phyloP scores from a whole-genome alignment of 78 protist species.

The Guillardia theta region DNA sequence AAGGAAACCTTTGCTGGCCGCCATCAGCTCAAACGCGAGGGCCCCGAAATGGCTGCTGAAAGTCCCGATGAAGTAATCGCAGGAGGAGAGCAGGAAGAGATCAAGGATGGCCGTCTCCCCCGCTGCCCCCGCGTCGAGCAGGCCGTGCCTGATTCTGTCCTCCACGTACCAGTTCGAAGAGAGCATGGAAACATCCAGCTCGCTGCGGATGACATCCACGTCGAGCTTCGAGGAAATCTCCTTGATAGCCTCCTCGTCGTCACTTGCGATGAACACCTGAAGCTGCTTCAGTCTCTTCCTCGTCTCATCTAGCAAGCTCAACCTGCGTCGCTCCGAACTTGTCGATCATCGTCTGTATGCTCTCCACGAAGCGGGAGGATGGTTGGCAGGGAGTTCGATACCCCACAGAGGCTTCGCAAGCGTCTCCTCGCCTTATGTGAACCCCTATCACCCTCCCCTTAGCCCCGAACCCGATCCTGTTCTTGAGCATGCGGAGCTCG shows the following conservation, averaged over 20 bases:
- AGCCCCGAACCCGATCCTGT: not conserved
- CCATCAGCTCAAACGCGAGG: conserved; percentile 9
- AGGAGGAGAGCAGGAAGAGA: not conserved
- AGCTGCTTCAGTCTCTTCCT: not conserved
- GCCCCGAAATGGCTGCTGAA: conserved; percentile 1
- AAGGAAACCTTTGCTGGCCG: not conserved
- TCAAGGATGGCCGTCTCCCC: not conserved
- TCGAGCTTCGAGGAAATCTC: not conserved
- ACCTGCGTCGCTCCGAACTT: not conserved
- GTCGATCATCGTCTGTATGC: not conserved
- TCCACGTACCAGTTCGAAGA: not conserved
- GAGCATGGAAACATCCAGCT: not conserved
- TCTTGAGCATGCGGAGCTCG: not conserved
- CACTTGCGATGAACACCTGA: not conserved
- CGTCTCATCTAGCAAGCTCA: not conserved
- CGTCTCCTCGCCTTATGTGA: not conserved
- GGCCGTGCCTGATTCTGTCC: not conserved
- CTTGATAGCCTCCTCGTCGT: not conserved
- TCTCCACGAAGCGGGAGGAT: not conserved
- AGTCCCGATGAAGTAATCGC: not conserved
- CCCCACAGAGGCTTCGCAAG: not conserved
- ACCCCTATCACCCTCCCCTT: not conserved
- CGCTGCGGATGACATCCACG: not conserved
- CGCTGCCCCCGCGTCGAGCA: not conserved
- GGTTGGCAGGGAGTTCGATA: conserved; percentile 1